Base-by-base conservation (phyloP, 2,329 filamentous ascomycete species). In the Paecilomyces sp. region DNA sequence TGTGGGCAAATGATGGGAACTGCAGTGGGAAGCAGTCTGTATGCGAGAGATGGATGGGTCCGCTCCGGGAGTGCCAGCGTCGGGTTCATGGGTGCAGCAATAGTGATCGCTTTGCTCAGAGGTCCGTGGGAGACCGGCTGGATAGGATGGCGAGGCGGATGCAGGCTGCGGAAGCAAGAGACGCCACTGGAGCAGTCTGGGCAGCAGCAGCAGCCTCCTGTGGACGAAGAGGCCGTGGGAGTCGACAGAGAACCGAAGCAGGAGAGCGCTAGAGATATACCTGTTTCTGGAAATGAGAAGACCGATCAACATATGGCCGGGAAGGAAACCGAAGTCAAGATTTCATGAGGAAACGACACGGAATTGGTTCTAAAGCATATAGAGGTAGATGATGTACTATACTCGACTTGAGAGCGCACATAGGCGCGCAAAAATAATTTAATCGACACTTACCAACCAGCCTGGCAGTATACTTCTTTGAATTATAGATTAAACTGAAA, bases 1-100 rank as follows among this genome's bases (percentile, higher is more conserved):
- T 85, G 83, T 30, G 90, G 90, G 0, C 90, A 94, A 76, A 68
- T 94, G 54, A 87, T 86, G 1, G 90, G 90, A 0, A 88, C 86
- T 0, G 79, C 83, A 1, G 83, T 84, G 3, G 83, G 84, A 0
- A 85, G 82, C 62, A 75, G 79, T 53, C 71, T 87, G 12, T 87
- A 84, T 68, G 82, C 82, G 5, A 62, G 72, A 3, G 80, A 78
- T 0, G 85, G 85, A 0, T 87, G 85, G 85, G 74, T 81, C 2
- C 75, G 76, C 13, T 82, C 79, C 61, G 84, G 84, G 0, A 83
- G 82, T 66, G 78, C 80, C 34, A 84, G 82, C 68, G 77, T 87
- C 31, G 84, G 77, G 2, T 80, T 85, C 61, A 76, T 83, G 30
- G 79, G 74, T 3, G 70, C 74, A 7, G 81, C 81, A 5, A 66